Evolutionary conservation across 371 early-diverging fungal genomes (phyloP).

Genomic region (Mycotypha africana): DNA sequence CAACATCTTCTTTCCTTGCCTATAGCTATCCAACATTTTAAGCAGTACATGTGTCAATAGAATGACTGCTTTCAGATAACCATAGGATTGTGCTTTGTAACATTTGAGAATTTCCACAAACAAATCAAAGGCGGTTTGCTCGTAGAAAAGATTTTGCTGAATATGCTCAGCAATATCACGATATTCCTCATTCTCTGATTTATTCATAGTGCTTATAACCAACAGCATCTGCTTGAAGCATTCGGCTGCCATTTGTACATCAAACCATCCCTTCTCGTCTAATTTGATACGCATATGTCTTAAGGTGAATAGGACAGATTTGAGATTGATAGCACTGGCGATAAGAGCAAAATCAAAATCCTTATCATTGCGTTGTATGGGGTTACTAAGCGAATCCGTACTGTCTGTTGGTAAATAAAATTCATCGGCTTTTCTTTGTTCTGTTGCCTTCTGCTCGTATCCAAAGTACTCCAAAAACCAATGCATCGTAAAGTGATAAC

Average conservation of each 20-base stretch:
- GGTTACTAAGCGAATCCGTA: background rate
- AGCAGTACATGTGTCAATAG: constrained; percentile 55
- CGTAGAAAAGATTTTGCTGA: constrained; percentile 70
- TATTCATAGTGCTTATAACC: constrained; percentile 47
- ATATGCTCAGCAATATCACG: constrained; percentile 58
- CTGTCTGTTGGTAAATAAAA: background rate
- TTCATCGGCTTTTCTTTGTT: background rate
- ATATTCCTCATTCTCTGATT: constrained; percentile 44
- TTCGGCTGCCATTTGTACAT: constrained; percentile 49
- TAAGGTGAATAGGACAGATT: constrained; percentile 44
- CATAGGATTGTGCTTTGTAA: constrained; percentile 42
- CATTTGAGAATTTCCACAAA: constrained; percentile 41
- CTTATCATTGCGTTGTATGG: background rate
- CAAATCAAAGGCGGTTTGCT: constrained; percentile 57
- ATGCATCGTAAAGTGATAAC: constrained; percentile 26
- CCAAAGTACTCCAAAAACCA: constrained; percentile 37
- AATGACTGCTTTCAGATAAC: constrained; percentile 53
- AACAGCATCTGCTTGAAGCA: constrained; percentile 61
- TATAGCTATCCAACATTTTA: constrained; percentile 55
- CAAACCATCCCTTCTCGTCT: constrained; percentile 55
- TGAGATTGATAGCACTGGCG: constrained; percentile 46
- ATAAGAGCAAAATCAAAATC: constrained; percentile 53
- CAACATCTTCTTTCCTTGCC: constrained; percentile 48
- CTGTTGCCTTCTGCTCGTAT: constrained; percentile 16
- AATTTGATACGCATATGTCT: constrained; percentile 38